A percentile compares a stretch with the other conserved stretches of the same genome.
Conservation (phyloP, 1,139 yeast genomes). For the Sugiyamaella castrensis region DNA sequence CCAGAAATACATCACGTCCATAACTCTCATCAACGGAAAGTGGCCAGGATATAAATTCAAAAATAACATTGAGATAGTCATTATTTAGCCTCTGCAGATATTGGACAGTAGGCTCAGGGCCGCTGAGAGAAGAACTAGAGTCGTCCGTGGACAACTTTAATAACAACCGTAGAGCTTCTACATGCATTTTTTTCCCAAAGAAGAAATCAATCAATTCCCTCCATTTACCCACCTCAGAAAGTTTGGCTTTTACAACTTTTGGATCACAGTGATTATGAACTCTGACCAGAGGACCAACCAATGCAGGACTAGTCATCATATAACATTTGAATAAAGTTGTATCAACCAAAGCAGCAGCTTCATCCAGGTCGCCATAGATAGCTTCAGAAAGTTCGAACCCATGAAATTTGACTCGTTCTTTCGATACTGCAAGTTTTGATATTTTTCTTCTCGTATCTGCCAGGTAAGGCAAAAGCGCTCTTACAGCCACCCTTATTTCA, state of each 20-base stretch:
- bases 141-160: conserved; percentile 32
- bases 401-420: conserved; percentile 27
- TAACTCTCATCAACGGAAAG: conserved; percentile 43
- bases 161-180: conserved; percentile 64
- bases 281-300: conserved; percentile 80
- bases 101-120: conserved; percentile 53
- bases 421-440: conserved; percentile 31
- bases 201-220: conserved; percentile 80
- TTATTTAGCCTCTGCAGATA: conserved; percentile 64
- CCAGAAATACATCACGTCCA: conserved; percentile 60
- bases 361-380: conserved; percentile 36
- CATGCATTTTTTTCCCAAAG: conserved; percentile 59
- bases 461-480: conserved; percentile 53
- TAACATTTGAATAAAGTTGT: conserved; percentile 78
- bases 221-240: conserved; percentile 52
- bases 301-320: conserved; percentile 59
- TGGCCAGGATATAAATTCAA: conserved; percentile 59
- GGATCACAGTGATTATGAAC: conserved; percentile 73
- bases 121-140: conserved; percentile 25
- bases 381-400: conserved; percentile 31
- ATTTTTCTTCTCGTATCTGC: conserved; percentile 51
- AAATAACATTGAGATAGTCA: conserved; percentile 51
- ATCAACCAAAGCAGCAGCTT: conserved; percentile 59
- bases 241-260: conserved; percentile 54
- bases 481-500: conserved; percentile 42